Base-by-base conservation (phyloP, 352 stramenopile species). In the Thalassiosira delicatula region DNA sequence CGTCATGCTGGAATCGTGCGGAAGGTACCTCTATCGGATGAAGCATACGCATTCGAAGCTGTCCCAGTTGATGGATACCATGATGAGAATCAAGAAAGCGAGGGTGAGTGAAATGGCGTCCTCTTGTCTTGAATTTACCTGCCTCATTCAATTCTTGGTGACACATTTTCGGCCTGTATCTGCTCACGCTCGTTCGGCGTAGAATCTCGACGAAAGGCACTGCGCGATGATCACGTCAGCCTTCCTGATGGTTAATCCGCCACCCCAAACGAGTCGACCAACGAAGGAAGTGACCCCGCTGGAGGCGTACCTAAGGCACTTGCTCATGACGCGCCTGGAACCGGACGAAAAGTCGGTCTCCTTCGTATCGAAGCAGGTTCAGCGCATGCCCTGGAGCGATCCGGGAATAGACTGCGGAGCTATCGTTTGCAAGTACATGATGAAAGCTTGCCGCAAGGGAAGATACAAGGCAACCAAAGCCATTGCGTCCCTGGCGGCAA, bases 1-100 rank as follows among this genome's bases (percentile, higher is more conserved):
- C n/a, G 95, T 94, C 25, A 92, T 99, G 14, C 83, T 99, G n/a
- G 97, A 99, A 87, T 96, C 94, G 68, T 98, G 96, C 76, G 97
- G 97, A 0, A 92, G 96, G 14, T 99, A 98, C 63, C 86, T 99
- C 25, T 98, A 98, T 84, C 96, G 95, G 68, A 95, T 93, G n/a
- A 96, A 97, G 79, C 95, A 97, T 81, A 98, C 96, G 19, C 95
- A 97, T 75, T 85, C 90, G 32, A 95, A 95, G 59, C 95, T 97
- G 25, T 91, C 92, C 14, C 93, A 90, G n/a, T 95, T 97, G 63
- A 92, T 99, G 65, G 93, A 95, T 32, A 94, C 96, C 35, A 98
- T 99, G 93, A 97, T 97, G 93, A 96, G 96, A 72, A 92, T 98
- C 5, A 98, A 98, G 76, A 95, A 96, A 53, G 96, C 95, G 4